A percentile compares a stretch with the other conserved stretches of the same genome.
phyloP scores from a whole-genome alignment of 2,329 filamentous ascomycete genomes.

The Pestalotiopsis sp. region DNA sequence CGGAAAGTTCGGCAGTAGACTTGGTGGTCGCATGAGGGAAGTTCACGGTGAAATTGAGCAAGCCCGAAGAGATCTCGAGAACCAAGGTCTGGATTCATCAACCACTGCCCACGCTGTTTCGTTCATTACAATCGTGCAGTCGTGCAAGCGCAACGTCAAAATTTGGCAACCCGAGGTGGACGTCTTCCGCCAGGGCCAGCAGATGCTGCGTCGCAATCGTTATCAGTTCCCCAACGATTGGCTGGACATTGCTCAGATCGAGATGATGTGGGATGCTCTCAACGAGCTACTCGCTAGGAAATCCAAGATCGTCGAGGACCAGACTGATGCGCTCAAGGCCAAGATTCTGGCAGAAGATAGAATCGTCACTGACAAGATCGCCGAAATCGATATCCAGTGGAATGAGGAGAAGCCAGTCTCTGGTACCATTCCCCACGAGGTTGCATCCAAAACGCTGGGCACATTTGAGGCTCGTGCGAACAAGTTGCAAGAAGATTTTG shows the following conservation, averaged over 20 bases:
- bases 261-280: conserved; percentile 91
- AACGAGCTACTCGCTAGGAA: conserved; percentile 92
- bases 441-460: conserved; percentile 80
- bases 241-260: conserved; percentile 94
- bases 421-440: conserved; percentile 86
- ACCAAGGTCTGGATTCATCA: conserved; percentile 88
- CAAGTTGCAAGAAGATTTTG: conserved; percentile 81
- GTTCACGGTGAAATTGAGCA: conserved; percentile 91
- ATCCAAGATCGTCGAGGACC: conserved; percentile 93
- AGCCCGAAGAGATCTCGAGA: conserved; percentile 86
- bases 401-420: conserved; percentile 97
- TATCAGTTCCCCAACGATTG: conserved; percentile 94
- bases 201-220: conserved; percentile 85
- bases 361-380: conserved; percentile 85
- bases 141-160: conserved; percentile 91
- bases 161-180: conserved; percentile 95
- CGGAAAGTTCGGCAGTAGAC: conserved; percentile 86
- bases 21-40: conserved; percentile 89
- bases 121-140: conserved; percentile 97
- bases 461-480: conserved; percentile 86
- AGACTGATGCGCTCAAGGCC: conserved; percentile 90
- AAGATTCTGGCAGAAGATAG: conserved; percentile 96
- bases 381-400: conserved; percentile 85
- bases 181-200: conserved; percentile 93
- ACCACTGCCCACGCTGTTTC: conserved; percentile 97